These are phyloP conservation scores for Lolium rigidum DNA, from an alignment of 176 grass and related monocot genomes.

Conservation along the genomic window DNA sequence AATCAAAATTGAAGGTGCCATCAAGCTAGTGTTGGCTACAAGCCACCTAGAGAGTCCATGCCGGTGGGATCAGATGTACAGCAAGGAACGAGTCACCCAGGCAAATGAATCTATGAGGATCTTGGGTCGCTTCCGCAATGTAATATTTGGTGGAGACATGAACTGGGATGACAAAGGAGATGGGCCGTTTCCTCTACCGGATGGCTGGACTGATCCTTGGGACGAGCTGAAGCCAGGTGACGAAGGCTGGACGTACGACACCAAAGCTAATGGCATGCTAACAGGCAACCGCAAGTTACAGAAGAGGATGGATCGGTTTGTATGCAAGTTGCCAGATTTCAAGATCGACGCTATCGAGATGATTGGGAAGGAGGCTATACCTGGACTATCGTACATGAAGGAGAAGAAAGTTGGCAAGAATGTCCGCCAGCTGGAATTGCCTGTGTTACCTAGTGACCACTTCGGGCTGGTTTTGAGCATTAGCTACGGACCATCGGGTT, in stretches of 20 bases:
- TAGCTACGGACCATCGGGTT: background rate
- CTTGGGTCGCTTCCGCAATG: constrained; percentile 48
- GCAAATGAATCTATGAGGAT: constrained; percentile 62
- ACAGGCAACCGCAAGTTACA: constrained; percentile 70
- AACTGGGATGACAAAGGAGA: constrained; percentile 94
- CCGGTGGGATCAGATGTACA: constrained; percentile 92
- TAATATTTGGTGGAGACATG: constrained; percentile 87
- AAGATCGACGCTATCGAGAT: constrained; percentile 73
- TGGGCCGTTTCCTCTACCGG: constrained; percentile 60
- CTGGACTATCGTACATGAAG: constrained; percentile 62
- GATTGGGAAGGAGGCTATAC: constrained; percentile 74
- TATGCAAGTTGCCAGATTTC: constrained; percentile 69
- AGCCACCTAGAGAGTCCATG: constrained; percentile 90
- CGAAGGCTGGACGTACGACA: constrained; percentile 85
- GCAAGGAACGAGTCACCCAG: constrained; percentile 65
- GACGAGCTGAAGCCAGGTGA: constrained; percentile 62
- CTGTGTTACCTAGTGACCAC: constrained; percentile 85
- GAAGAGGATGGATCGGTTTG: constrained; percentile 72
- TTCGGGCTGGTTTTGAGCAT: constrained; percentile 77
- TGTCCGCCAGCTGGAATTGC: constrained; percentile 52
- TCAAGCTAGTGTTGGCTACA: constrained; percentile 57
- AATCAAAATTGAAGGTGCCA: constrained; percentile 43
- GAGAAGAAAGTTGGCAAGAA: constrained; percentile 71
- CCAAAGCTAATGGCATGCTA: constrained; percentile 72
- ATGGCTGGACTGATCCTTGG: constrained; percentile 84